These are phyloP conservation scores for Umbelopsis ramanniana DNA, from an alignment of 192 early-diverging fungal genomes.

Conservation along the genomic window DNA sequence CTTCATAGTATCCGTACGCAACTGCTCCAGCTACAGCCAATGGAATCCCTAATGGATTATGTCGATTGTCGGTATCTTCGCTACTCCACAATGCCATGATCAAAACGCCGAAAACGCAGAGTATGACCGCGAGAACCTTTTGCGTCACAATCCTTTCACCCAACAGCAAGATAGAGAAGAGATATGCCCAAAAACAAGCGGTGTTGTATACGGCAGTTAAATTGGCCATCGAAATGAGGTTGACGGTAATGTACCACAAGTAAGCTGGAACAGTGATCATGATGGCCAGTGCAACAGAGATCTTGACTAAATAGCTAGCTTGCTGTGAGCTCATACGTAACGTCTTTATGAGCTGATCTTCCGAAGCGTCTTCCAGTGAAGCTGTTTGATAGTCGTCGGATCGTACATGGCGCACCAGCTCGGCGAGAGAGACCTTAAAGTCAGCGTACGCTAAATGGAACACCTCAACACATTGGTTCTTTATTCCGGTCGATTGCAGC, in stretches of 20 bases:
- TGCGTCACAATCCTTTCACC: constrained; percentile 61
- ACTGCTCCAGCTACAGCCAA: constrained; percentile 68
- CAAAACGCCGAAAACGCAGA: constrained; percentile 72
- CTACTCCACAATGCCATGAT: constrained; percentile 60
- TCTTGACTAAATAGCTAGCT: constrained; percentile 28
- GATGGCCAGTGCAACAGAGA: constrained; percentile 49
- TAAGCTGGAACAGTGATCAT: constrained; percentile 72
- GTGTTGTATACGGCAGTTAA: constrained; percentile 85
- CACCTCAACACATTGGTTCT: not conserved
- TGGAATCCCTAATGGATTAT: constrained; percentile 50
- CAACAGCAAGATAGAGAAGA: constrained; percentile 75
- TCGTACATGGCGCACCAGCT: constrained; percentile 14
- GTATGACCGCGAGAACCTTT: constrained; percentile 67
- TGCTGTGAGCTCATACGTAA: constrained; percentile 4
- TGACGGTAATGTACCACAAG: constrained; percentile 80
- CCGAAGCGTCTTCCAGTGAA: constrained; percentile 16
- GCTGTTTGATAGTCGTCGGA: constrained; percentile 6
- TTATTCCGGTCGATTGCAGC: not conserved
- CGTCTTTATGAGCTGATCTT: not conserved
- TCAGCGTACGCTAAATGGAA: constrained; percentile 1
- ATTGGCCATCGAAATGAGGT: constrained; percentile 74
- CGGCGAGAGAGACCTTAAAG: constrained; percentile 5
- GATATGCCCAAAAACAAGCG: constrained; percentile 81
- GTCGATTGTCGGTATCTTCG: constrained; percentile 6
- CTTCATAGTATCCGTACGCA: constrained; percentile 79